A percentile compares a stretch with the other conserved stretches of the same genome.
Evolutionary conservation across 306 rosid species (phyloP).

Genomic region (peach (Prunus persica)): DNA sequence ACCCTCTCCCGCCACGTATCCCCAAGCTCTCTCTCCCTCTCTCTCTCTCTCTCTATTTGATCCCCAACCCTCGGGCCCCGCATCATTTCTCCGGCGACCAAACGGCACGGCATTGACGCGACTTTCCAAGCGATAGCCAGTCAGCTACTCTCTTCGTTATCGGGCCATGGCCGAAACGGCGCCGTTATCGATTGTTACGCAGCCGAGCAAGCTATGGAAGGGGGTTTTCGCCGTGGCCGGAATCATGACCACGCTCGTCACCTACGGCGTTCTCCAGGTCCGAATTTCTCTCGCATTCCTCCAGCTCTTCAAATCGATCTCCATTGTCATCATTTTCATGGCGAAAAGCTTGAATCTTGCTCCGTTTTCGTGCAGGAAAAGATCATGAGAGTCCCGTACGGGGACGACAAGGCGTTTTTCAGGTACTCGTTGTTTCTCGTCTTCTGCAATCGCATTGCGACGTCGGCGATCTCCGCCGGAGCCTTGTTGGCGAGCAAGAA

Average conservation of each 20-base stretch:
- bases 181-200: slow-evolving; percentile 16
- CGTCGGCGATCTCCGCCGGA: slow-evolving; percentile 90
- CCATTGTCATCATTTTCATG: not conserved
- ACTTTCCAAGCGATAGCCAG: not conserved
- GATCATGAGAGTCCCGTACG: slow-evolving; percentile 96
- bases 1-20: slow-evolving; percentile 9
- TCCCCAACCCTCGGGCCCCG: slow-evolving; percentile 18
- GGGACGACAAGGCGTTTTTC: slow-evolving; percentile 64
- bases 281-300: not conserved
- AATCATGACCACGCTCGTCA: slow-evolving; percentile 89
- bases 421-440: slow-evolving; percentile 83
- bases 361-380: slow-evolving; percentile 67
- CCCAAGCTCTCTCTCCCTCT: not conserved
- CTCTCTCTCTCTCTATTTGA: not conserved
- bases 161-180: slow-evolving; percentile 62
- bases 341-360: not conserved
- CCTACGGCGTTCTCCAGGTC: slow-evolving; percentile 95
- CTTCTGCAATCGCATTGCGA: slow-evolving; percentile 88
- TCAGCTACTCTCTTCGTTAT: not conserved
- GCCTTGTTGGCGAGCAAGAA: slow-evolving; percentile 83
- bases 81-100: slow-evolving; percentile 11
- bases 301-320: not conserved
- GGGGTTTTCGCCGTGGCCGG: slow-evolving; percentile 71
- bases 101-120: not conserved
- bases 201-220: slow-evolving; percentile 55